Conservation (phyloP, 225 moss, liverwort and hornwort species). For the Polytrichum formosum region DNA sequence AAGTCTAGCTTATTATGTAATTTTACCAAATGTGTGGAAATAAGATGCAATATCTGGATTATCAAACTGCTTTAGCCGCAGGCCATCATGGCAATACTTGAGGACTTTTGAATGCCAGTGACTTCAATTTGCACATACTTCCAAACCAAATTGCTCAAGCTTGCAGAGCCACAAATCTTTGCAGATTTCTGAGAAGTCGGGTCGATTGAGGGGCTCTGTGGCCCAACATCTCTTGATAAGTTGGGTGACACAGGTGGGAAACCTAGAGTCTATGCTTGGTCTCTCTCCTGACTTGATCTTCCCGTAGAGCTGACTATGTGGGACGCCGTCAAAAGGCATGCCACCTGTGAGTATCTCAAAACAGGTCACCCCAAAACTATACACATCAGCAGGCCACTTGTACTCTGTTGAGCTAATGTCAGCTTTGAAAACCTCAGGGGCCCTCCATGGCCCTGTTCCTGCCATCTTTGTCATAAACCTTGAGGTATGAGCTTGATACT, state of each 20-base stretch:
- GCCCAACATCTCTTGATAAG: constrained; percentile 5
- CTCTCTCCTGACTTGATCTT: constrained; percentile 13
- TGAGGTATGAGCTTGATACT: constrained; percentile 2
- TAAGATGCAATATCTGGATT: no score
- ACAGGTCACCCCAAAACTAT: constrained; percentile 35
- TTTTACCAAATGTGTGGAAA: no score
- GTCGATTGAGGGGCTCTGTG: background rate
- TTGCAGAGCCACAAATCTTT: background rate
- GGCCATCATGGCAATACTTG: no score
- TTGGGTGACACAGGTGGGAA: background rate
- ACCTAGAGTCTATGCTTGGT: background rate
- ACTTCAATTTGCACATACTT: no score
- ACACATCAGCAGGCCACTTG: constrained; percentile 36
- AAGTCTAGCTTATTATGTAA: no score
- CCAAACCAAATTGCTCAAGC: background rate
- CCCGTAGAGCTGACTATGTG: constrained; percentile 2
- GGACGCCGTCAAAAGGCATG: constrained; percentile 14
- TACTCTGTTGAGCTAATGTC: background rate
- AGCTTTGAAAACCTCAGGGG: constrained; percentile 27
- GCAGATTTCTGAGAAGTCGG: background rate
- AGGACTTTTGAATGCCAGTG: no score
- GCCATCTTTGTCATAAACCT: background rate
- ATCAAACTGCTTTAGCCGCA: no score
- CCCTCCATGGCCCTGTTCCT: constrained; percentile 29
- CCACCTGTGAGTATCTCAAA: constrained; percentile 34